Evolutionary conservation across 148 eudicot species (phyloP).

Genomic region (Vaccinium vitisidaea): DNA sequence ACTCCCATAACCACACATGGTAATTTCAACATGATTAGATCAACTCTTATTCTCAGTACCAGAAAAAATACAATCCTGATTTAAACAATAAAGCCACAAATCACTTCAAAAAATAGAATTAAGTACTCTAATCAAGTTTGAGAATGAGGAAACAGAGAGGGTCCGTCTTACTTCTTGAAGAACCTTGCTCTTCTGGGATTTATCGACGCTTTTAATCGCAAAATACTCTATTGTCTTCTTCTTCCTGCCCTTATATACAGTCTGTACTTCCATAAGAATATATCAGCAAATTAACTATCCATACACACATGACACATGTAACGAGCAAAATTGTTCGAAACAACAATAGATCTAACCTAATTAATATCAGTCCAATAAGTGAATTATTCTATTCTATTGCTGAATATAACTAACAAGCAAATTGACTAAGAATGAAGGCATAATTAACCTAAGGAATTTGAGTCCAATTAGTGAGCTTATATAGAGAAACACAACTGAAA

Average conservation of each 20-base stretch:
- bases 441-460: no score
- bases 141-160: background rate
- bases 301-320: background rate
- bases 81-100: constrained; percentile 1
- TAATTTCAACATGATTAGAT: background rate
- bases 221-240: constrained; percentile 89
- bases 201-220: constrained; percentile 87
- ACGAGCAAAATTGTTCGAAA: background rate
- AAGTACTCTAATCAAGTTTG: background rate
- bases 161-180: constrained; percentile 78
- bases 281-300: background rate
- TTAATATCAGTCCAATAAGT: background rate
- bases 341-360: background rate
- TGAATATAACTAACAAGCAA: no score
- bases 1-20: background rate
- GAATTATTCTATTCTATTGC: no score
- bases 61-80: background rate
- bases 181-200: constrained; percentile 80
- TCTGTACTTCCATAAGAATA: constrained; percentile 31
- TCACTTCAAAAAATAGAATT: background rate
- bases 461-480: no score
- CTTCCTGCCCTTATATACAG: constrained; percentile 92
- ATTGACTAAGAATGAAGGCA: no score
- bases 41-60: background rate
- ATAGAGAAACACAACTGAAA: no score